Evolutionary conservation across 345 rosid species (phyloP), one percentile per base, ranked within the genome.

Genomic region (Eucalyptus regnans): DNA sequence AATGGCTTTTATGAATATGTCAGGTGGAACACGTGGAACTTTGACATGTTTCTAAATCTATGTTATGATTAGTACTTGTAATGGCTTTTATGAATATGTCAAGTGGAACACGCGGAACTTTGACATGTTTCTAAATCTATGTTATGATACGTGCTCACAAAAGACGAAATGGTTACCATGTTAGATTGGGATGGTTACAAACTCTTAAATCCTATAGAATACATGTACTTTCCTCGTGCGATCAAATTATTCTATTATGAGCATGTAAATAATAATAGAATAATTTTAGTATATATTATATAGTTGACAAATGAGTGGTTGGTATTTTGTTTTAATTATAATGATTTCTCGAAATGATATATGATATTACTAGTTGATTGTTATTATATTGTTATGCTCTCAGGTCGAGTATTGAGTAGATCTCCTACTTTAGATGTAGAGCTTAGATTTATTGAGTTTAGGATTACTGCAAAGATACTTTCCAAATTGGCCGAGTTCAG

Each of bases 41-140:
- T 0, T 23, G 62, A 23, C 29, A 56, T 56, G 29, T 56, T 56
- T 56, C 6, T 56, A 6, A 56, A 56, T 41, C 41, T 41, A 41
- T 41, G 41, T 41, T 41, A 41, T 56, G 62, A 12, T 56, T 56
- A 56, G 27, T 9, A 56, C 29, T 56, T 56, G 62, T 22, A 56
- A 56, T 56, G 62, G 62, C 62, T 56, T 56, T 56, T 22, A 56
- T 56, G 62, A 56, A 56, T 56, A 56, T 56, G 12, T 56, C 9
- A 9, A 12, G 62, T 56, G 29, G 12, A 23, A 56, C 27, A 56
- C 0, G 12, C 22, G 62, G 12, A 56, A 22, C 1, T 22, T 0
- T 22, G 62, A 22, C 29, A 56, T 56, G 29, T 56, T 56, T 56
- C 27, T 56, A 5, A 56, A 56, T 56, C 27, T 9, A 56, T 56